Evolutionary conservation across 2,329 filamentous ascomycete genomes (phyloP).

Genomic region (Thermothelomyces thermophilus): DNA sequence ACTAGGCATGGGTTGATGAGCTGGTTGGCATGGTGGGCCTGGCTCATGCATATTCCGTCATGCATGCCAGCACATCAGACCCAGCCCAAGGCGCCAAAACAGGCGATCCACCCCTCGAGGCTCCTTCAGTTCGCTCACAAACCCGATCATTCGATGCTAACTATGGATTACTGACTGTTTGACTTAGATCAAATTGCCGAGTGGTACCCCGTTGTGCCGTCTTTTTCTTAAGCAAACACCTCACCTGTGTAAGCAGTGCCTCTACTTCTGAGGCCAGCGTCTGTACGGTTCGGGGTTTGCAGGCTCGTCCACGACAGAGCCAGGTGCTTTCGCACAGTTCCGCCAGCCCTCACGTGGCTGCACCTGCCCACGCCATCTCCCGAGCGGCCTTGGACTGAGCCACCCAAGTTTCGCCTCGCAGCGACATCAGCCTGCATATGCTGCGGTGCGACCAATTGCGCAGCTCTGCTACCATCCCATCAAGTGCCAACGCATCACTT

Average conservation of each 20-base stretch:
- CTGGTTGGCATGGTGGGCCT: constrained; percentile 40
- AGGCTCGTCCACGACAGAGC: constrained; percentile 24
- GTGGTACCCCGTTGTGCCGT: neutral
- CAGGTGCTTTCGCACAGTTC: constrained; percentile 3
- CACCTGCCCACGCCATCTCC: constrained; percentile 30
- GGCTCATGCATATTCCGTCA: constrained; percentile 52
- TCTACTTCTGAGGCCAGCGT: neutral
- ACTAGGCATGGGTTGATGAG: constrained; percentile 32
- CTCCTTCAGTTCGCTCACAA: constrained; percentile 33
- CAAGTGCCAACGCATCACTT: constrained; percentile 56
- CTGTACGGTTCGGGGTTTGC: constrained; percentile 12
- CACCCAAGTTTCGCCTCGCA: constrained; percentile 34
- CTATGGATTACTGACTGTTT: constrained; percentile 33
- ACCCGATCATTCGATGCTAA: constrained; percentile 30
- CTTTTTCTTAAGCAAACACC: constrained; percentile 22
- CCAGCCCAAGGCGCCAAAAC: constrained; percentile 36
- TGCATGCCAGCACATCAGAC: constrained; percentile 53
- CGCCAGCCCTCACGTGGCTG: constrained; percentile 39
- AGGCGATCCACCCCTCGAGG: constrained; percentile 28
- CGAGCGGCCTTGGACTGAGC: constrained; percentile 32
- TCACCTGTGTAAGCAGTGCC: constrained; percentile 22
- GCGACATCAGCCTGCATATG: constrained; percentile 54
- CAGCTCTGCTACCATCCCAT: constrained; percentile 45
- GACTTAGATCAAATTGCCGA: constrained; percentile 23
- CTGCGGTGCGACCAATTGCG: constrained; percentile 48